phyloP scores from a whole-genome alignment of 495 filamentous ascomycete genomes.

The Elasticomyces elasticus region DNA sequence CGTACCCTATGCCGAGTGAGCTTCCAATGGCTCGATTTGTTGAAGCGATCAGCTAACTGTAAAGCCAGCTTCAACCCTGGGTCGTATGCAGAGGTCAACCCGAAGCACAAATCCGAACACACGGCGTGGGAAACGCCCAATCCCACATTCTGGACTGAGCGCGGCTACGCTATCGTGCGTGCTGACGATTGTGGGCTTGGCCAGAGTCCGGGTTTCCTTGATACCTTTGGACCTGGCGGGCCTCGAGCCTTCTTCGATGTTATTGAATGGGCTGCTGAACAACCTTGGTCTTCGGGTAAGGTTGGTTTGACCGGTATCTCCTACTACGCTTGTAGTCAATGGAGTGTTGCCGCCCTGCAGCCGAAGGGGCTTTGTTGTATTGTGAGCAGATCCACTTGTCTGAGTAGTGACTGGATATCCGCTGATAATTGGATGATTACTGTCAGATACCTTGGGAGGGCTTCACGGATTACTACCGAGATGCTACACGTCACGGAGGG shows the following conservation, averaged over 20 bases:
- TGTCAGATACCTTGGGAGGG: constrained; percentile 63
- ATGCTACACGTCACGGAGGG: constrained; percentile 53
- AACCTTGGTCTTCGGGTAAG: constrained; percentile 50
- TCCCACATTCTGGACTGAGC: constrained; percentile 48
- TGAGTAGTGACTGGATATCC: too few species aligned
- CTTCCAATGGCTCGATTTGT: not conserved
- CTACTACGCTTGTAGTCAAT: constrained; percentile 55
- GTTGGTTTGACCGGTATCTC: constrained; percentile 53
- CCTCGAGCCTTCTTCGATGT: constrained; percentile 50
- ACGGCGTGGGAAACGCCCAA: constrained; percentile 58
- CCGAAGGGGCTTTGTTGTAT: constrained; percentile 50
- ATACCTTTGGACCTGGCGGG: constrained; percentile 50
- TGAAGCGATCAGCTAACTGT: not conserved
- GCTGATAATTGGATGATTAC: too few species aligned
- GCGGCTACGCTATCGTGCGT: constrained; percentile 50
- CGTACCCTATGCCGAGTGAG: constrained; percentile 33
- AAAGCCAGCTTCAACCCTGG: constrained; percentile 31
- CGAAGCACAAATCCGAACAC: constrained; percentile 36
- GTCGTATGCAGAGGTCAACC: constrained; percentile 39
- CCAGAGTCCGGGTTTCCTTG: constrained; percentile 47
- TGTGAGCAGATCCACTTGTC: too few species aligned
- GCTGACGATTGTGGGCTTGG: constrained; percentile 51
- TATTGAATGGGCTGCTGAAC: constrained; percentile 52
- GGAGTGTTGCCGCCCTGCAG: constrained; percentile 50
- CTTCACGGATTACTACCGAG: constrained; percentile 56